These are phyloP conservation scores for Cruciata laevipes DNA, from an alignment of 257 asterid species.

Conservation along the genomic window DNA sequence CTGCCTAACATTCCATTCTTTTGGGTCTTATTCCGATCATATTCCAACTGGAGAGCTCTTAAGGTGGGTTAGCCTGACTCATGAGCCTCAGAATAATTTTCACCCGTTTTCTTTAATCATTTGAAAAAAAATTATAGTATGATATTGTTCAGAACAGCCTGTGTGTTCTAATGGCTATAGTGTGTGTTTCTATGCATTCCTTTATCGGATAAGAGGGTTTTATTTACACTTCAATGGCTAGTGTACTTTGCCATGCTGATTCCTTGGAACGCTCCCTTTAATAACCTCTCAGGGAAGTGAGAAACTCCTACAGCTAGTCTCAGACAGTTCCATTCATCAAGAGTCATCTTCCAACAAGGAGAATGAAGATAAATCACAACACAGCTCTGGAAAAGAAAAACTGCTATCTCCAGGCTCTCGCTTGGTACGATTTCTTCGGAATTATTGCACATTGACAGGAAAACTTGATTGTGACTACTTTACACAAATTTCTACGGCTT, in stretches of 20 bases:
- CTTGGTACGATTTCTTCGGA: slow-evolving; percentile 39
- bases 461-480: background rate
- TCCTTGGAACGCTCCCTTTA: no score
- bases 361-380: slow-evolving; percentile 20
- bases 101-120: background rate
- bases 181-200: background rate
- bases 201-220: background rate
- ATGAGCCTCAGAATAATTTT: background rate
- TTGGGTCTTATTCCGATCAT: slow-evolving; percentile 89
- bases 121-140: background rate
- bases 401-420: slow-evolving; percentile 25
- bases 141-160: background rate
- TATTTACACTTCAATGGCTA: background rate
- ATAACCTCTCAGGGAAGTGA: slow-evolving; percentile 95
- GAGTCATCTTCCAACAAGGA: slow-evolving; percentile 25
- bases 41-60: slow-evolving; percentile 98
- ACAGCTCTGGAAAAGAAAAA: slow-evolving; percentile 22
- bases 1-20: slow-evolving; percentile 96
- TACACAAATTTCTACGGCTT: background rate
- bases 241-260: background rate
- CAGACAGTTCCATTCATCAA: slow-evolving; percentile 39
- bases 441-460: background rate
- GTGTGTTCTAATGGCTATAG: background rate
- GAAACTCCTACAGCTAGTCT: slow-evolving; percentile 69
- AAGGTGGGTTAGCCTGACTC: slow-evolving; percentile 37